These are phyloP conservation scores for Apiospora phragmitis DNA, from an alignment of 2,329 filamentous ascomycete species.

Conservation along the genomic window DNA sequence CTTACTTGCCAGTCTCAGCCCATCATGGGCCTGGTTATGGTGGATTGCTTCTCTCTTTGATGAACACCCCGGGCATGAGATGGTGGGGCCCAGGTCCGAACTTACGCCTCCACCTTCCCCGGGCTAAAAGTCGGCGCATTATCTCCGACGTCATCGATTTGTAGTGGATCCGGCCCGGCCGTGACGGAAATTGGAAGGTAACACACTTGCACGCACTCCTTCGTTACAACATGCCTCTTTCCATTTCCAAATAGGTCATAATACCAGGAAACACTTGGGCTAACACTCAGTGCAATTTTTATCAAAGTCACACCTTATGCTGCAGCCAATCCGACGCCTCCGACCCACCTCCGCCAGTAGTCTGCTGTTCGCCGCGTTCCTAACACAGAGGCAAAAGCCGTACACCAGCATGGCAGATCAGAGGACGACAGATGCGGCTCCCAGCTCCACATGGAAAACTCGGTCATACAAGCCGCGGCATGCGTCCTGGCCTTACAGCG, in stretches of 20 bases:
- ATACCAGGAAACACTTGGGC: background rate
- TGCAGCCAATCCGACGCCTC: background rate
- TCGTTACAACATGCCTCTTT: no score
- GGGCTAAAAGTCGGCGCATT: background rate
- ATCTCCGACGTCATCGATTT: slow-evolving; percentile 6
- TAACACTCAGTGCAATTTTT: background rate
- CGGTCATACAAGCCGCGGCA: slow-evolving; percentile 9
- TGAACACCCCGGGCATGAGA: background rate
- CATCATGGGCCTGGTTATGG: no score
- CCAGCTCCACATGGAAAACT: background rate
- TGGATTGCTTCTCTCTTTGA: background rate
- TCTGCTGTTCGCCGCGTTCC: background rate
- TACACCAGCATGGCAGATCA: background rate
- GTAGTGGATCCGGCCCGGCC: background rate
- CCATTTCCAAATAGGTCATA: rapidly evolving
- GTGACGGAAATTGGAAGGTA: background rate
- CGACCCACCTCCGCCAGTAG: background rate
- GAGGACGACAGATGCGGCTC: background rate
- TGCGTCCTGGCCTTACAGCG: slow-evolving; percentile 10
- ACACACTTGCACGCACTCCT: background rate
- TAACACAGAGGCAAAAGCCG: background rate
- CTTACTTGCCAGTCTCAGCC: no score
- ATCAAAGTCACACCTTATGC: background rate
- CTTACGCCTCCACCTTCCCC: background rate
- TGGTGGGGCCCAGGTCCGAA: background rate